Evolutionary conservation across 441 rosid genomes (phyloP).

Genomic region (Capsella rubella): DNA sequence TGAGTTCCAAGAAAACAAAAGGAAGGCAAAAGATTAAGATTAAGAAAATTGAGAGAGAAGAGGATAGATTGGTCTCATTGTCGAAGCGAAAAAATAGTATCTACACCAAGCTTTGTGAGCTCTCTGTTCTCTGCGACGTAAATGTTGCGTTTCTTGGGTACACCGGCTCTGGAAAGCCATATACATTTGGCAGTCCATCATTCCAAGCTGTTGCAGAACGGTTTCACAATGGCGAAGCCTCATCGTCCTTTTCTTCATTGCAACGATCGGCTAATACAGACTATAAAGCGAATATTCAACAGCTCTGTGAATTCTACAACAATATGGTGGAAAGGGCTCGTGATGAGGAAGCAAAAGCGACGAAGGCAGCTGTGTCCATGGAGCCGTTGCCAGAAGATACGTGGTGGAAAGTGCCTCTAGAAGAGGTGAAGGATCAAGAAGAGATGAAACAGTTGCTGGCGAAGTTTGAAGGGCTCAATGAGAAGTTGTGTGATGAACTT

Average conservation of each 20-base stretch:
- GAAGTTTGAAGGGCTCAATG: constrained; percentile 15
- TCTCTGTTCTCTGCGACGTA: constrained; percentile 26
- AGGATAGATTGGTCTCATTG: constrained; percentile 25
- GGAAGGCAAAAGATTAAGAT: constrained; percentile 42
- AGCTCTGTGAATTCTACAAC: constrained; percentile 13
- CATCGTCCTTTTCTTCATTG: not conserved
- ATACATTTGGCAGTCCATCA: constrained; percentile 34
- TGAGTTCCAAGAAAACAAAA: constrained; percentile 23
- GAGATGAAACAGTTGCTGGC: not conserved
- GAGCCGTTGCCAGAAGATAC: not conserved
- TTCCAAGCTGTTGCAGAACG: constrained; percentile 18
- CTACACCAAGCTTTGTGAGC: constrained; percentile 29
- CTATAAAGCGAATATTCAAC: constrained; percentile 7
- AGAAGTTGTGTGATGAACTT: constrained; percentile 20
- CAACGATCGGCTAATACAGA: not conserved
- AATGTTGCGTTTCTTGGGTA: constrained; percentile 24
- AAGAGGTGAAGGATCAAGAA: not conserved
- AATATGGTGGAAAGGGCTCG: not conserved
- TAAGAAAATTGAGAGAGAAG: constrained; percentile 13
- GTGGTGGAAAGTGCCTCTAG: constrained; percentile 28
- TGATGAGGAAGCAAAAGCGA: constrained; percentile 4
- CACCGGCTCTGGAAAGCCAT: constrained; percentile 36
- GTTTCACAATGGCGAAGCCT: constrained; percentile 3
- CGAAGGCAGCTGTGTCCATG: not conserved
- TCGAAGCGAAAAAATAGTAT: constrained; percentile 38